Conservation (phyloP, 257 asterid genomes). For the Lycium ferocissimum region DNA sequence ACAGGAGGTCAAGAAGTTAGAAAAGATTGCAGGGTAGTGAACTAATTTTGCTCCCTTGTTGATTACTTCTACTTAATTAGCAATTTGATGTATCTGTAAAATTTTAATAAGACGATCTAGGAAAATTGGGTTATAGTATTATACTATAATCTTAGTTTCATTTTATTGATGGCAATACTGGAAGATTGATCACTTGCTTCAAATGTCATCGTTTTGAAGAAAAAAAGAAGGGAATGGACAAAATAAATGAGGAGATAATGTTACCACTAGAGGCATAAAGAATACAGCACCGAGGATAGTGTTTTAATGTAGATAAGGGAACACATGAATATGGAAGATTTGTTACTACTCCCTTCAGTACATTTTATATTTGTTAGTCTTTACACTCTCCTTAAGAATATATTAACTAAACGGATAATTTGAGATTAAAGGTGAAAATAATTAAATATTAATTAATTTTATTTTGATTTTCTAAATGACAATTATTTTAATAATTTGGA, state of each 20-base stretch:
- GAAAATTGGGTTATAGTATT: constrained; percentile 24
- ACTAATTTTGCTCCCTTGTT: constrained; percentile 34
- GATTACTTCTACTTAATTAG: not conserved
- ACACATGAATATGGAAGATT: not conserved
- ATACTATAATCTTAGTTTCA: not conserved
- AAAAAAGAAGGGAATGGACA: not conserved
- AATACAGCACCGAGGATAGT: not conserved
- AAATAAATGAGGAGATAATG: not conserved
- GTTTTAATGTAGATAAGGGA: not conserved
- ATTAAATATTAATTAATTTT: too few species aligned
- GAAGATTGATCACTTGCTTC: not conserved
- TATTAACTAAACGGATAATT: too few species aligned
- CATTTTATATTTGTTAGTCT: too few species aligned
- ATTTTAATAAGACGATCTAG: constrained; percentile 1
- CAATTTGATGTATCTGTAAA: not conserved
- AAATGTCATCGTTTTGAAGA: not conserved
- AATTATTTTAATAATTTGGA: too few species aligned
- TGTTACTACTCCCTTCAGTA: too few species aligned
- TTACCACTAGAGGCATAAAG: not conserved
- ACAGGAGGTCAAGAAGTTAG: constrained; percentile 83
- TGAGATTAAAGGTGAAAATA: too few species aligned
- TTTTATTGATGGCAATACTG: not conserved
- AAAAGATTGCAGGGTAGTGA: constrained; percentile 75
- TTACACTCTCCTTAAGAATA: too few species aligned
- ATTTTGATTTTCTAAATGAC: too few species aligned